Conservation (phyloP, 192 early-diverging fungal genomes). For the Podila epicladia region DNA sequence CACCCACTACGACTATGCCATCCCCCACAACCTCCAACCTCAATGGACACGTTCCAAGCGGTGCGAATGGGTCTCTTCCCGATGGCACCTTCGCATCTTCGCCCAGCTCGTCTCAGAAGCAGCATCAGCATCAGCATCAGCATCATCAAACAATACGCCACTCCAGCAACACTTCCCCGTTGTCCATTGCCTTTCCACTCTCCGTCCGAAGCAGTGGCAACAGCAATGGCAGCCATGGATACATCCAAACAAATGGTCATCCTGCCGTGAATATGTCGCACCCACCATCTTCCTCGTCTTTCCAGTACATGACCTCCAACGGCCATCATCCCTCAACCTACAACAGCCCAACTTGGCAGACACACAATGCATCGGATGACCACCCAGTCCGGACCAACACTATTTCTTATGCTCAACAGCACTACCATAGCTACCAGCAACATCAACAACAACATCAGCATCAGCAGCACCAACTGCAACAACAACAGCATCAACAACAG, state of each 20-base stretch:
- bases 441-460: neutral
- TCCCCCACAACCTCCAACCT: neutral
- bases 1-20: neutral
- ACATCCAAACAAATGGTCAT: neutral
- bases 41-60: neutral
- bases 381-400: neutral
- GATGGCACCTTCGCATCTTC: conserved; percentile 5
- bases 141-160: conserved; percentile 1
- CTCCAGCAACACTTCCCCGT: conserved; percentile 3
- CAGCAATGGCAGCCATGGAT: neutral
- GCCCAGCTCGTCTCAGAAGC: neutral
- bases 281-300: neutral
- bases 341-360: neutral
- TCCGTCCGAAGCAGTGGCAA: conserved; percentile 1
- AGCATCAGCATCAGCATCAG: conserved; percentile 1
- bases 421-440: neutral
- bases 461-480: neutral
- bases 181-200: conserved; percentile 26
- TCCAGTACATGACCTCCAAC: neutral
- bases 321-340: neutral
- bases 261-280: neutral
- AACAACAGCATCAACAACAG: neutral
- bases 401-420: neutral
- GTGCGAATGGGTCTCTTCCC: neutral
- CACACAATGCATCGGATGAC: neutral